Percentiles rank a stretch among this genome's conserved stretches.
phyloP scores from a whole-genome alignment of 1,284 basidiomycete species.

The Puccinia coronata region DNA sequence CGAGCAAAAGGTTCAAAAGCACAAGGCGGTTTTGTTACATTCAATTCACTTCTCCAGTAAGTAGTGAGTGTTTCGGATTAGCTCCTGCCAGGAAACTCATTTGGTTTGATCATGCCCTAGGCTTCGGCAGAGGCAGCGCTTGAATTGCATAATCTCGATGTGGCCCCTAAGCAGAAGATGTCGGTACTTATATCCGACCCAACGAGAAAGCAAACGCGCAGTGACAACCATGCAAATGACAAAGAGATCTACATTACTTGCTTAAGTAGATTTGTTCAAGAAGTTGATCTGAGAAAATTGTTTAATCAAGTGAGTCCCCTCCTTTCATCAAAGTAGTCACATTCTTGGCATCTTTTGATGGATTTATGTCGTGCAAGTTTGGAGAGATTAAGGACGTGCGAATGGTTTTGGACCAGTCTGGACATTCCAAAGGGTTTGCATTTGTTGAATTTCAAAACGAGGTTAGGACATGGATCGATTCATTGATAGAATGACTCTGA shows the following conservation, averaged over 20 bases:
- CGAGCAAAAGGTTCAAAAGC: constrained; percentile 90
- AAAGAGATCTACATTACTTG: constrained; percentile 83
- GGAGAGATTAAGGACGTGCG: constrained; percentile 78
- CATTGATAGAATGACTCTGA: not conserved
- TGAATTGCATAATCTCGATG: constrained; percentile 72
- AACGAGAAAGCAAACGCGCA: constrained; percentile 78
- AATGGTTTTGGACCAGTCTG: constrained; percentile 71
- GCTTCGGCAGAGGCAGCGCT: constrained; percentile 74
- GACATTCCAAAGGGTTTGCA: constrained; percentile 78
- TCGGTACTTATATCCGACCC: constrained; percentile 89
- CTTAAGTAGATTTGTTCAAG: constrained; percentile 72
- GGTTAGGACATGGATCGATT: constrained; percentile 61
- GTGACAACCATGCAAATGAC: constrained; percentile 76
- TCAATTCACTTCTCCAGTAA: constrained; percentile 79
- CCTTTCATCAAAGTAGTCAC: constrained; percentile 60
- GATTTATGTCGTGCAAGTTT: constrained; percentile 64
- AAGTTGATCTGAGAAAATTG: constrained; percentile 71
- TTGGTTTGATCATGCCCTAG: constrained; percentile 59
- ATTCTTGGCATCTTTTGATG: not conserved
- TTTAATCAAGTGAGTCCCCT: constrained; percentile 64
- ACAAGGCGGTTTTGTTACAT: constrained; percentile 92
- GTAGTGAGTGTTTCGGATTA: constrained; percentile 55
- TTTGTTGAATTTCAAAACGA: constrained; percentile 87
- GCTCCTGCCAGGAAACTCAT: not conserved
- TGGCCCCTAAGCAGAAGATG: constrained; percentile 66